These are phyloP conservation scores for Trypanosomatidae sp. DNA, from an alignment of 208 protist species.

Conservation along the genomic window DNA sequence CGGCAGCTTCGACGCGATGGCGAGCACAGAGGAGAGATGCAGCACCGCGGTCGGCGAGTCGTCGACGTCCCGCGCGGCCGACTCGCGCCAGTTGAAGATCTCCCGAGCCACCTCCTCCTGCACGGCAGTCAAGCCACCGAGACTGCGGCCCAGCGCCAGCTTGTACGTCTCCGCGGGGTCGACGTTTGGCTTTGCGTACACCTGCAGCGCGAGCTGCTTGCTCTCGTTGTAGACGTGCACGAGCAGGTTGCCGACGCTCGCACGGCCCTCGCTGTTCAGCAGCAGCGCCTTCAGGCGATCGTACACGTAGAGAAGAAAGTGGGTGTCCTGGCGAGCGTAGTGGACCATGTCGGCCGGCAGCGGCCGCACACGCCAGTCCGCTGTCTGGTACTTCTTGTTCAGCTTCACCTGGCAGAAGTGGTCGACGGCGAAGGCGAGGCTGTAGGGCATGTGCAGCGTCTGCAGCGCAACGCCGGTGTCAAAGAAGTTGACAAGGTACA, in stretches of 20 bases:
- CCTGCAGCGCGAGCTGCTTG: constrained; percentile 76
- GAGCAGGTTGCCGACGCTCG: constrained; percentile 83
- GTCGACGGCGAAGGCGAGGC: constrained; percentile 94
- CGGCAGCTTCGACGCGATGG: constrained; percentile 83
- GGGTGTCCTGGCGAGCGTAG: constrained; percentile 98
- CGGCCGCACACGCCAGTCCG: constrained; percentile 98
- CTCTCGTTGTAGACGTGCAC: constrained; percentile 84
- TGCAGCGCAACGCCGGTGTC: constrained; percentile 97
- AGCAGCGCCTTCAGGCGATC: constrained; percentile 87
- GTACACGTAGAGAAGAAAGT: constrained; percentile 98
- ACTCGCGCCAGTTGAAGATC: constrained; percentile 87
- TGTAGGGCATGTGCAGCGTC: constrained; percentile 89
- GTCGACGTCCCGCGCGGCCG: constrained; percentile 71
- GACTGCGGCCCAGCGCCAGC: constrained; percentile 64
- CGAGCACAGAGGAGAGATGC: constrained; percentile 73
- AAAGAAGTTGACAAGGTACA: constrained; percentile 99
- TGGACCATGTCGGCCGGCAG: constrained; percentile 96
- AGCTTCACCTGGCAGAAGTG: constrained; percentile 94
- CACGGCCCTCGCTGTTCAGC: constrained; percentile 75
- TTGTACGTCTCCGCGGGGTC: constrained; percentile 75
- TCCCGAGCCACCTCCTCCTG: constrained; percentile 67
- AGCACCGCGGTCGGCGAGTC: constrained; percentile 82
- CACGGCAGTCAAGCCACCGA: constrained; percentile 57
- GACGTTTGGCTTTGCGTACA: constrained; percentile 93
- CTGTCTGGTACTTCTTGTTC: constrained; percentile 98